Percentiles rank a stretch among this genome's conserved stretches.
Conservation (phyloP, 208 protist species). For the Leishmania major region DNA sequence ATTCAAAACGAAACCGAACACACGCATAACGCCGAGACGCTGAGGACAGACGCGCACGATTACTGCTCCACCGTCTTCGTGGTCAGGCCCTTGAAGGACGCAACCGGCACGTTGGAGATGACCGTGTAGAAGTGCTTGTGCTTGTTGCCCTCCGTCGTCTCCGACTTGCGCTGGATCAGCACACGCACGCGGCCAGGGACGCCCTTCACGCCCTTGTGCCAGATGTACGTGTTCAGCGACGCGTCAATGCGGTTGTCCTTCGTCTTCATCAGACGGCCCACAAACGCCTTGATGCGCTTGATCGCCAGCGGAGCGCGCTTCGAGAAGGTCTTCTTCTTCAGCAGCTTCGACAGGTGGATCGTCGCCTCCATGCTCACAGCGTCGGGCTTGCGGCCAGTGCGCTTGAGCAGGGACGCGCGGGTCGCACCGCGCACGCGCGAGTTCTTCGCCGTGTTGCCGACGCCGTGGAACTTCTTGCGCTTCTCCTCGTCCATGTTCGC, state of each 20-base stretch:
- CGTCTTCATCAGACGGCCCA: constrained; percentile 96
- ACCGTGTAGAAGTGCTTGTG: constrained; percentile 92
- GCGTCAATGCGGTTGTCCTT: constrained; percentile 97
- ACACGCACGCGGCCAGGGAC: constrained; percentile 96
- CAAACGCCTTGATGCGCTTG: constrained; percentile 96
- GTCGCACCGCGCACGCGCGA: constrained; percentile 84
- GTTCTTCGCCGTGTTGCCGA: constrained; percentile 88
- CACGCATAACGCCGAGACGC: background rate
- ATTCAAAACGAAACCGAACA: background rate
- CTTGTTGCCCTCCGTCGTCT: constrained; percentile 81
- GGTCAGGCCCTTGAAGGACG: constrained; percentile 86
- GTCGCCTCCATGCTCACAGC: constrained; percentile 96
- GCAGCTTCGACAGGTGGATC: constrained; percentile 97
- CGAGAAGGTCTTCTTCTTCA: constrained; percentile 97
- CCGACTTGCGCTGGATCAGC: constrained; percentile 87
- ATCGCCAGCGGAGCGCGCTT: constrained; percentile 96
- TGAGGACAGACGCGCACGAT: background rate
- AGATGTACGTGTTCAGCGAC: constrained; percentile 97
- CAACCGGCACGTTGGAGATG: constrained; percentile 87
- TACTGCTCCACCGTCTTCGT: constrained; percentile 83
- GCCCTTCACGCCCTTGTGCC: constrained; percentile 96
- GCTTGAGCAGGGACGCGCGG: constrained; percentile 83
- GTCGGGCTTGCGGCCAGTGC: constrained; percentile 84
- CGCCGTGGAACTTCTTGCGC: constrained; percentile 85
- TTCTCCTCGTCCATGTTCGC: constrained; percentile 87